Conservation (phyloP, 2,329 filamentous ascomycete genomes). For the Clonostachys rosea region DNA sequence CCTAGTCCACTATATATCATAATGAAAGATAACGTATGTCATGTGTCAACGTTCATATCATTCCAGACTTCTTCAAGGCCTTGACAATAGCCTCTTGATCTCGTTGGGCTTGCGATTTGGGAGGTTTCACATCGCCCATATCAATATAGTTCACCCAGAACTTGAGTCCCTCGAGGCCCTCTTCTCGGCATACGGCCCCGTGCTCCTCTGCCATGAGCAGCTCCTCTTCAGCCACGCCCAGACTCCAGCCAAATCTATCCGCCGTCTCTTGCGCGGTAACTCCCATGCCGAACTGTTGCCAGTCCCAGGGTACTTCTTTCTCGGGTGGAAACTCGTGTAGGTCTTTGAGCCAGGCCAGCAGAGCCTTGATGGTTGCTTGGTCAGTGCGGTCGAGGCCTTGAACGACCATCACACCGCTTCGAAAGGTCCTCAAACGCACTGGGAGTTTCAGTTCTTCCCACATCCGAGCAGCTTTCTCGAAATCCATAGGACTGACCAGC, state of each 20-base stretch:
- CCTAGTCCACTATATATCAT: not conserved
- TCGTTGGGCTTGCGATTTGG: conserved; percentile 16
- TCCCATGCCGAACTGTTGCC: conserved; percentile 72
- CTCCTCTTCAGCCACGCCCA: conserved; percentile 92
- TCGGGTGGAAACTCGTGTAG: conserved; percentile 63
- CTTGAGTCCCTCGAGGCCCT: conserved; percentile 82
- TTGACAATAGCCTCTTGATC: conserved; percentile 35
- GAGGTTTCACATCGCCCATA: conserved; percentile 29
- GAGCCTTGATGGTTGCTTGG: conserved; percentile 75
- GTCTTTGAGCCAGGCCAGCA: conserved; percentile 74
- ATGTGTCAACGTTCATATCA: conserved; percentile 16
- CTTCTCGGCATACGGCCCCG: conserved; percentile 83
- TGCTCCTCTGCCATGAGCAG: conserved; percentile 95
- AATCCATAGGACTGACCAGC: conserved; percentile 85
- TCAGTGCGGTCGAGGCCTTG: conserved; percentile 86
- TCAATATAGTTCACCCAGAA: conserved; percentile 85
- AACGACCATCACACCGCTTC: conserved; percentile 90
- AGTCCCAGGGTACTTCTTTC: conserved; percentile 68
- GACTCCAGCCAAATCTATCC: conserved; percentile 91
- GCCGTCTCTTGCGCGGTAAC: conserved; percentile 88
- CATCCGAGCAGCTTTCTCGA: conserved; percentile 80
- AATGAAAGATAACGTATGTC: not conserved
- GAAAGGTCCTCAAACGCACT: conserved; percentile 82
- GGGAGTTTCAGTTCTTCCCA: conserved; percentile 88
- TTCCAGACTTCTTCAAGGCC: conserved; percentile 36